Percentiles rank a stretch among this genome's conserved stretches.
Conservation (phyloP, 2,329 filamentous ascomycete species). For the Leptographium flavum region DNA sequence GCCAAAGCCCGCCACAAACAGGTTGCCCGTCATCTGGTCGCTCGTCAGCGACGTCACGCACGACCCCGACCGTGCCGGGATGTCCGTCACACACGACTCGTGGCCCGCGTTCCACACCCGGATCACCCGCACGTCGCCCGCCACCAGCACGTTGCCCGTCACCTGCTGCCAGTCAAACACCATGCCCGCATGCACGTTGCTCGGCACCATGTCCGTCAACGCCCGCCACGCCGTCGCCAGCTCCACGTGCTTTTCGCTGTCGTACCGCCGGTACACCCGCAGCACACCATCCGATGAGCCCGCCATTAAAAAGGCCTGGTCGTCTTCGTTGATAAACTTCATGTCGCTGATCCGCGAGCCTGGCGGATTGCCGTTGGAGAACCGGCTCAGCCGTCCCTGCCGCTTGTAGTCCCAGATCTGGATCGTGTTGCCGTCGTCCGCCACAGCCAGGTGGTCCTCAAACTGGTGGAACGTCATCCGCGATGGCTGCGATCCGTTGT, state of each 20-base stretch:
- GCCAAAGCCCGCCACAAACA: conserved; percentile 92
- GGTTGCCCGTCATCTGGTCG: conserved; percentile 92
- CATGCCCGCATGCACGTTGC: conserved; percentile 86
- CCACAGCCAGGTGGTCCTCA: conserved; percentile 86
- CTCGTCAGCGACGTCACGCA: conserved; percentile 94
- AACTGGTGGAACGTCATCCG: conserved; percentile 98
- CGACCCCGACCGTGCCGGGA: conserved; percentile 83
- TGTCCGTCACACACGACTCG: conserved; percentile 86
- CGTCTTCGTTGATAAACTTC: conserved; percentile 96
- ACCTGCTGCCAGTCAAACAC: conserved; percentile 99
- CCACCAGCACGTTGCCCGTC: conserved; percentile 87
- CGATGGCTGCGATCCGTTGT: conserved; percentile 76
- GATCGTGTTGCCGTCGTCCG: conserved; percentile 83
- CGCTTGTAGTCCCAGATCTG: conserved; percentile 89
- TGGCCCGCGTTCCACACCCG: conserved; percentile 91
- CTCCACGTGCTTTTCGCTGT: conserved; percentile 60
- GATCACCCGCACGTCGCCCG: conserved; percentile 89
- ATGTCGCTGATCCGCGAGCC: conserved; percentile 90
- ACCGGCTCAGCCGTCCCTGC: conserved; percentile 60
- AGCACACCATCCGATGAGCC: conserved; percentile 92
- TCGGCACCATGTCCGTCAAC: conserved; percentile 83
- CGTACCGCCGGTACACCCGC: conserved; percentile 86
- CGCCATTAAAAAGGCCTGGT: conserved; percentile 86
- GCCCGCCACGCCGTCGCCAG: conserved; percentile 86
- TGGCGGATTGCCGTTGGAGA: conserved; percentile 86